A percentile compares a stretch with the other conserved stretches of the same genome.
Evolutionary conservation across 805 yeast genomes (phyloP).

Genomic region (Schwanniomyces vanrijiae): DNA sequence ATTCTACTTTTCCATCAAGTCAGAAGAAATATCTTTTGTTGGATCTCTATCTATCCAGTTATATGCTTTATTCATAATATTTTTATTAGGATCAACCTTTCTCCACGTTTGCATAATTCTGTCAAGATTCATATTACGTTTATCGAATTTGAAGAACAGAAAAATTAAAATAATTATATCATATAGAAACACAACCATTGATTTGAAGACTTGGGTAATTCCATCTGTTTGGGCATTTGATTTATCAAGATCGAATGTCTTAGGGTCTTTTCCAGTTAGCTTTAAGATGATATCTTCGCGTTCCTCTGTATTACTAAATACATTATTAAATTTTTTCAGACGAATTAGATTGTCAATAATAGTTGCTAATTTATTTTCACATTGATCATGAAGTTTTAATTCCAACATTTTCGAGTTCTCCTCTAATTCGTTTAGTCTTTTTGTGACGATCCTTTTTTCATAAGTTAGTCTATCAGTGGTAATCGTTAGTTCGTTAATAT

Average conservation of each 20-base stretch:
- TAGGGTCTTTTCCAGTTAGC: constrained; percentile 23
- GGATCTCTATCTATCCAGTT: constrained; percentile 27
- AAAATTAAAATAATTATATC: constrained; percentile 32
- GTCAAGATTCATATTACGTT: constrained; percentile 43
- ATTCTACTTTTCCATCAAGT: not conserved
- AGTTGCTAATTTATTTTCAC: constrained; percentile 21
- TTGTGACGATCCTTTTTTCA: constrained; percentile 40
- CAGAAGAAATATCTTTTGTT: constrained; percentile 12
- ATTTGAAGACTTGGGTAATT: constrained; percentile 13
- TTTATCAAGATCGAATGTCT: constrained; percentile 7
- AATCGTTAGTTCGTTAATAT: constrained; percentile 29
- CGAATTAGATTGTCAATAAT: constrained; percentile 25
- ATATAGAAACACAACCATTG: constrained; percentile 29
- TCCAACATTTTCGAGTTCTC: constrained; percentile 29
- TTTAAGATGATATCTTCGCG: constrained; percentile 23
- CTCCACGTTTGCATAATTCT: constrained; percentile 39
- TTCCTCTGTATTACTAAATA: constrained; percentile 29
- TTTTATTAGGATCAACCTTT: constrained; percentile 41
- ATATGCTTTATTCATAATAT: constrained; percentile 36
- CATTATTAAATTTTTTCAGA: constrained; percentile 31
- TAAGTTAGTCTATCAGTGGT: constrained; percentile 39
- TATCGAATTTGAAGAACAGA: constrained; percentile 36
- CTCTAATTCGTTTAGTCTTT: constrained; percentile 41
- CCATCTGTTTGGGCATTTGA: constrained; percentile 5
- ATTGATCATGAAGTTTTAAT: constrained; percentile 26